These are phyloP conservation scores for Cucurbitaria berberidis DNA, from an alignment of 2,329 filamentous ascomycete genomes.

Conservation along the genomic window DNA sequence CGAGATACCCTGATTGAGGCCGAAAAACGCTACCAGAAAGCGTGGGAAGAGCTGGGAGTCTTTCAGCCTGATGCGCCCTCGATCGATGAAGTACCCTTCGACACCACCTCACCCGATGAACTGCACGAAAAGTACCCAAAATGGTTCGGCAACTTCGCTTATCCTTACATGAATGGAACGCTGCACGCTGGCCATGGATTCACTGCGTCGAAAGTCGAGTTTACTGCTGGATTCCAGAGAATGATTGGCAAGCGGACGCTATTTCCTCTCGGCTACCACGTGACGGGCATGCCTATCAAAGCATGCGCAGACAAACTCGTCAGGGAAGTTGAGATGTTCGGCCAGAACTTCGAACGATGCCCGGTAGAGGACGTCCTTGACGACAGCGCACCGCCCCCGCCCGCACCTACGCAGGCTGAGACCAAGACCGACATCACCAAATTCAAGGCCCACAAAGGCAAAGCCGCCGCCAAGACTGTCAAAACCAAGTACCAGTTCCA, in stretches of 20 bases:
- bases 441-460: conserved; percentile 78
- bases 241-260: conserved; percentile 89
- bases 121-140: conserved; percentile 84
- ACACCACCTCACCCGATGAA: conserved; percentile 74
- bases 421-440: conserved; percentile 85
- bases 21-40: conserved; percentile 90
- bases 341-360: conserved; percentile 82
- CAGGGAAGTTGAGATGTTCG: conserved; percentile 88
- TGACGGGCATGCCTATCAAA: conserved; percentile 94
- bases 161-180: conserved; percentile 54
- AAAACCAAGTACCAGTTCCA: conserved; percentile 97
- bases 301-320: conserved; percentile 94
- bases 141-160: conserved; percentile 83
- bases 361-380: conserved; percentile 45
- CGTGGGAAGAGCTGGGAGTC: conserved; percentile 77
- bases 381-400: conserved; percentile 57
- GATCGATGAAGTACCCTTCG: conserved; percentile 75
- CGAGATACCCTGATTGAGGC: conserved; percentile 79
- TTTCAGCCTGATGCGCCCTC: conserved; percentile 89
- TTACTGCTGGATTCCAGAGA: conserved; percentile 81
- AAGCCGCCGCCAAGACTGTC: conserved; percentile 85
- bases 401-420: conserved; percentile 67
- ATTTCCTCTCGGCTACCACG: conserved; percentile 94
- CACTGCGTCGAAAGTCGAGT: conserved; percentile 91
- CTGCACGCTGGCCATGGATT: conserved; percentile 93